These are phyloP conservation scores for Kurtzmaniella cleridarum DNA, from an alignment of 805 yeast species.

Conservation along the genomic window DNA sequence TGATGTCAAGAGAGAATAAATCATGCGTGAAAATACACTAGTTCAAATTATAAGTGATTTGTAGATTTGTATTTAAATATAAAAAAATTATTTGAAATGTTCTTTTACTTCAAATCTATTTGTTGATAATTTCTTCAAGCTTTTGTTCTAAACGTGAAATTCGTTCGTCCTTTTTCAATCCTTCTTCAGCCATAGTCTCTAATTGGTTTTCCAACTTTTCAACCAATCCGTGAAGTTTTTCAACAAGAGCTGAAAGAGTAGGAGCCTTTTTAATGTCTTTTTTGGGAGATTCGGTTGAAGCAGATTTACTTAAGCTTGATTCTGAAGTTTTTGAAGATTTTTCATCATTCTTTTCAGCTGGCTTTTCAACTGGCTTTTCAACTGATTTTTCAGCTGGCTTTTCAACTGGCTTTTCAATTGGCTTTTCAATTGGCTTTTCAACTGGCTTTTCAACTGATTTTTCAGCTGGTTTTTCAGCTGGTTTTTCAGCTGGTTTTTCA, in stretches of 20 bases:
- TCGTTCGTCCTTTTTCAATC: slow-evolving; percentile 61
- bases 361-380: slow-evolving; percentile 3
- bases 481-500: slow-evolving; percentile 8
- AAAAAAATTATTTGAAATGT: background rate
- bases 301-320: slow-evolving; percentile 7
- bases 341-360: slow-evolving; percentile 9
- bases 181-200: slow-evolving; percentile 44
- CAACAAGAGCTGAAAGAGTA: slow-evolving; percentile 68
- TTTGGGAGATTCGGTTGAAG: slow-evolving; percentile 18
- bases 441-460: slow-evolving; percentile 5
- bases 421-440: background rate
- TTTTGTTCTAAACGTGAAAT: slow-evolving; percentile 55
- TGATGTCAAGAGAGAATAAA: slow-evolving; percentile 37
- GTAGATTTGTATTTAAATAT: background rate
- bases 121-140: slow-evolving; percentile 48
- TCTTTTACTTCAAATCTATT: slow-evolving; percentile 13
- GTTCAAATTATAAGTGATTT: background rate
- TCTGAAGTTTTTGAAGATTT: slow-evolving; percentile 6
- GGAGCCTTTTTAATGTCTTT: slow-evolving; percentile 36
- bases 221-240: slow-evolving; percentile 56
- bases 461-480: slow-evolving; percentile 6
- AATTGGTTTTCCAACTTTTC: slow-evolving; percentile 53
- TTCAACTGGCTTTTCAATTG: slow-evolving; percentile 5
- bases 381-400: slow-evolving; percentile 6
- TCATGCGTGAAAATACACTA: background rate